Evolutionary conservation across 2,329 filamentous ascomycete species (phyloP), one percentile per base, ranked within the genome.

Genomic region (Cryoendolithus antarcticus): DNA sequence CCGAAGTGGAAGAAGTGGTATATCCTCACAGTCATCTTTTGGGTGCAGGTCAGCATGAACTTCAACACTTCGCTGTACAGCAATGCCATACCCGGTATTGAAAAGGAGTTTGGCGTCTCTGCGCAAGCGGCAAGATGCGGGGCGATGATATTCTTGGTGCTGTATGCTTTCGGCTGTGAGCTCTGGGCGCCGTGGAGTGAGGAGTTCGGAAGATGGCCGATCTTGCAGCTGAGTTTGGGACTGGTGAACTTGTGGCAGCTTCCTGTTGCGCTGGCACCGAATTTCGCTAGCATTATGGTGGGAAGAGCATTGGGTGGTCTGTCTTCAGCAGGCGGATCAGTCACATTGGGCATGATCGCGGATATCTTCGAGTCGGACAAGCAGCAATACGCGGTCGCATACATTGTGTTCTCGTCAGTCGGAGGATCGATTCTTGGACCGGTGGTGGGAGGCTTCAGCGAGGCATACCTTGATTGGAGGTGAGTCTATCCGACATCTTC

Each of bases 281-380:
- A 63, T 49, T 69, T 61, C 45, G 63, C 53, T 2, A 62, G 61
- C 3, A 62, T 71, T 37, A 48, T 74, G 11, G 56, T 69, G 10
- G 64, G 62, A 38, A 64, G 71, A 44, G 60, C 60, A 0, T 52
- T 70, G 2, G 73, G 74, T 32, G 76, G 75, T 42, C 58, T 80
- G 2, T 77, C 71, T 4, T 76, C 74, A 2, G 75, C 75, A 4
- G 77, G 77, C 38, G 77, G 77, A 5, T 77, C 73, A 4, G 75
- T 80, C 35, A 80, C 77, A 0, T 60, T 81, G 2, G 77, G 76
- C 6, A 76, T 80, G 64, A 70, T 80, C 9, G 76, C 77, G 4
- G 77, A 81, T 45, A 69, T 81, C 66, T 80, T 71, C 61, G 65
- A 72, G 41, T 56, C 73, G 0, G 71, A 75, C 38, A 63, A 70